Evolutionary conservation across 495 filamentous ascomycete genomes (phyloP).

Genomic region (Umbilicaria muhlenbergii): DNA sequence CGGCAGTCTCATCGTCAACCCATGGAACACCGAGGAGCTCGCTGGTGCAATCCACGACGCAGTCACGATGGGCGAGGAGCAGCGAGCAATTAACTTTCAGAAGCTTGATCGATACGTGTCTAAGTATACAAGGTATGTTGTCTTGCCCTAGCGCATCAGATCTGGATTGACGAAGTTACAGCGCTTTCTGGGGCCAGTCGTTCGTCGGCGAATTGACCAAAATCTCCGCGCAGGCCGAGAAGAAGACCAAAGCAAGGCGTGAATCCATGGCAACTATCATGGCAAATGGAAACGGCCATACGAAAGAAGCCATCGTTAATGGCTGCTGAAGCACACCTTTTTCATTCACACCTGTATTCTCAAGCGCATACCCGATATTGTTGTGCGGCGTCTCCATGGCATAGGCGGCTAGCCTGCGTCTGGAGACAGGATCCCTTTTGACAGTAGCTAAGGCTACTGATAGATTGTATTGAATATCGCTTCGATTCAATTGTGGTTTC

Average conservation of each 20-base stretch:
- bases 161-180: slow-evolving; percentile 18
- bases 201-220: slow-evolving; percentile 76
- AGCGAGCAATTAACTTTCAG: slow-evolving; percentile 64
- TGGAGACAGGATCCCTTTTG: no score
- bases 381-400: background rate
- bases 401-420: background rate
- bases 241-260: slow-evolving; percentile 27
- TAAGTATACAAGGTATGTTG: slow-evolving; percentile 59
- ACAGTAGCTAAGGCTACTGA: no score
- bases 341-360: background rate
- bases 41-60: slow-evolving; percentile 73
- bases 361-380: background rate
- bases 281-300: background rate
- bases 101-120: slow-evolving; percentile 74
- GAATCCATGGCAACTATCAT: slow-evolving; percentile 8
- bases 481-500: no score
- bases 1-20: slow-evolving; percentile 77
- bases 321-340: background rate
- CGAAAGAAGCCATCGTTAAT: background rate
- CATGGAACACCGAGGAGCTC: slow-evolving; percentile 80
- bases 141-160: background rate
- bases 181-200: slow-evolving; percentile 93
- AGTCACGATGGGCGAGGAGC: slow-evolving; percentile 71
- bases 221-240: slow-evolving; percentile 35
- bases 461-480: no score